Evolutionary conservation across 2,329 filamentous ascomycete species (phyloP).

Genomic region (Aspergillus sp.): DNA sequence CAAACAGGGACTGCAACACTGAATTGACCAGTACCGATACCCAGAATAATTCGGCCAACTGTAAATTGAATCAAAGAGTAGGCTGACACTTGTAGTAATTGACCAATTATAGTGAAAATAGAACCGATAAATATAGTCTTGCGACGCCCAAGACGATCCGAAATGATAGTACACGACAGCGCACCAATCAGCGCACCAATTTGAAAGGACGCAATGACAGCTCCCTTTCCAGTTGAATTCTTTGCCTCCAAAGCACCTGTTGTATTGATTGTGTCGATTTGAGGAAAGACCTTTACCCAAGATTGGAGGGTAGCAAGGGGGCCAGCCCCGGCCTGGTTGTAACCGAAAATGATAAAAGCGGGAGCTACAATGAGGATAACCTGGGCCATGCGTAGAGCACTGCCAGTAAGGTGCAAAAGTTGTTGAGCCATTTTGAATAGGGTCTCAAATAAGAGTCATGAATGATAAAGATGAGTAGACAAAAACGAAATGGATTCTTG

Average conservation of each 20-base stretch:
- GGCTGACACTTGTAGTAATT: constrained; percentile 47
- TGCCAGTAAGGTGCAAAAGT: constrained; percentile 5
- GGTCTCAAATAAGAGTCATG: too few relatives aligned
- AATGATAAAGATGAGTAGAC: too few relatives aligned
- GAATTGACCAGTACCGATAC: constrained; percentile 51
- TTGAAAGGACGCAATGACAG: constrained; percentile 29
- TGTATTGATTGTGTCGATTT: constrained; percentile 52
- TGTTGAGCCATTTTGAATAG: too few relatives aligned
- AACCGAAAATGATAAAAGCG: constrained; percentile 29
- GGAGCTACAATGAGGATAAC: constrained; percentile 25
- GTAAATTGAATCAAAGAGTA: constrained; percentile 50
- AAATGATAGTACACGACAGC: constrained; percentile 29
- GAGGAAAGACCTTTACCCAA: constrained; percentile 53
- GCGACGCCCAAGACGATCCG: constrained; percentile 52
- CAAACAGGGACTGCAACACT: constrained; percentile 52
- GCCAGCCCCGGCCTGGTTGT: constrained; percentile 29
- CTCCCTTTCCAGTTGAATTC: constrained; percentile 29
- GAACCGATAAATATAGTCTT: constrained; percentile 50
- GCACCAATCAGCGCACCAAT: constrained; percentile 25
- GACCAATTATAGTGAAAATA: constrained; percentile 25
- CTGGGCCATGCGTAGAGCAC: constrained; percentile 22
- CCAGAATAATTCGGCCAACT: constrained; percentile 51
- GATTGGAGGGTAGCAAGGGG: constrained; percentile 26
- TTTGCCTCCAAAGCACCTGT: constrained; percentile 18
- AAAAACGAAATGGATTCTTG: too few relatives aligned